Percentiles rank a stretch among this genome's conserved stretches.
These are phyloP conservation scores for Aspergillus alliaceus DNA, from an alignment of 2,329 filamentous ascomycete genomes.

Conservation along the genomic window DNA sequence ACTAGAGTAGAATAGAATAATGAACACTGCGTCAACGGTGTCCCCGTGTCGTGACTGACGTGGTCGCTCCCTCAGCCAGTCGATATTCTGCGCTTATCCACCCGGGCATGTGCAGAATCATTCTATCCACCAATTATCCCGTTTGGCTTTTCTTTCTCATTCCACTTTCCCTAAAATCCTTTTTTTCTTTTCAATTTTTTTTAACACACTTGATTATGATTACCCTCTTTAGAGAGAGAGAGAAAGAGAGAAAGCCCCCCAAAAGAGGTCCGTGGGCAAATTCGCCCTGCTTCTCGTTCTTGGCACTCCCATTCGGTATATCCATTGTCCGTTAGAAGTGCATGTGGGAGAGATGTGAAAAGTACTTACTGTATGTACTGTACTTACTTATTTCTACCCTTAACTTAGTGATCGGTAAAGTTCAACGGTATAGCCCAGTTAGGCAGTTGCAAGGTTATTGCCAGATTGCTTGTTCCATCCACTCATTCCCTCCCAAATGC, in stretches of 20 bases:
- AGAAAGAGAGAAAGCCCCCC: too few relatives aligned
- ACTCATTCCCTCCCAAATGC: not conserved
- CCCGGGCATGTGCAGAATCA: constrained; percentile 7
- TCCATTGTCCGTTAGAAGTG: not conserved
- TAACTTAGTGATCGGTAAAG: not conserved
- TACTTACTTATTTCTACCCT: too few relatives aligned
- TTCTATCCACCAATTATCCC: not conserved
- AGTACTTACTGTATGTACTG: not conserved
- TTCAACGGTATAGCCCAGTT: not conserved
- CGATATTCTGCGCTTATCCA: constrained; percentile 13
- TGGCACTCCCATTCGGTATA: not conserved
- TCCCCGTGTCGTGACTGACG: constrained; percentile 12
- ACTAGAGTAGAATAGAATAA: not conserved
- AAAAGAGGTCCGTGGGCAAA: not conserved
- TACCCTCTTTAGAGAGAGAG: not conserved
- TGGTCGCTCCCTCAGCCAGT: constrained; percentile 24
- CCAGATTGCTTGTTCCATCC: not conserved
- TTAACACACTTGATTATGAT: not conserved
- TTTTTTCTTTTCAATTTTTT: not conserved
- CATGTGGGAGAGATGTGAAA: too few relatives aligned
- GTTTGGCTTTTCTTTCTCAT: not conserved
- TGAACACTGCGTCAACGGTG: constrained; percentile 4
- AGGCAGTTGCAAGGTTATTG: not conserved
- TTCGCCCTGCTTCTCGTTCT: not conserved
- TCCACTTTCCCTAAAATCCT: not conserved